phyloP scores from a whole-genome alignment of 176 grass and related monocot genomes.

The Hordeum vulgare region MorexV3_pseudomolecules_assembly NC_058521.1:46889864-46890363 shows the following conservation, averaged over 20 bases:
- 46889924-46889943: too few relatives aligned
- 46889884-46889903: too few relatives aligned
- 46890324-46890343: not conserved
- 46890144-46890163: not conserved
- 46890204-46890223: not conserved
- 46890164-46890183: not conserved
- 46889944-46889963: too few relatives aligned
- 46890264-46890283: not conserved
- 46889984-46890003: too few relatives aligned
- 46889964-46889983: too few relatives aligned
- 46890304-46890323: not conserved
- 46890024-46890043: too few relatives aligned
- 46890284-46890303: not conserved
- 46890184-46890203: not conserved
- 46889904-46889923: too few relatives aligned
- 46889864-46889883: too few relatives aligned
- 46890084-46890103: not conserved
- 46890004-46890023: too few relatives aligned
- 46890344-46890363: not conserved
- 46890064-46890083: not conserved
- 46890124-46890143: not conserved
- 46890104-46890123: not conserved
- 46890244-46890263: not conserved
- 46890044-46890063: not conserved
- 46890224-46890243: not conserved